Percentiles rank a stretch among this genome's conserved stretches.
These are phyloP conservation scores for Escallonia herrerae DNA, from an alignment of 129 eudicot species.

Conservation along the genomic window DNA sequence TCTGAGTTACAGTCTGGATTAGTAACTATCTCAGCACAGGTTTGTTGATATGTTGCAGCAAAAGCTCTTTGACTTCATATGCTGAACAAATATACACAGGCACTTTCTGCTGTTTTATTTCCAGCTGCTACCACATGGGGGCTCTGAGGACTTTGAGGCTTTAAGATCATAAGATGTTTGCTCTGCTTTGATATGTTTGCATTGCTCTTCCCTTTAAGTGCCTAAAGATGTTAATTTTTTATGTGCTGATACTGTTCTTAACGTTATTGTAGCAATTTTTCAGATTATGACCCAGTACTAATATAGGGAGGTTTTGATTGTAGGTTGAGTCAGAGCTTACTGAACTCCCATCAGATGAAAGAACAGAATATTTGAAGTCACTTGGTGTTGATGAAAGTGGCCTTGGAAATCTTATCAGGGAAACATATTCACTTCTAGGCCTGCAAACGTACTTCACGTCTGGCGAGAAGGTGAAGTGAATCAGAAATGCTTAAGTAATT, in stretches of 20 bases:
- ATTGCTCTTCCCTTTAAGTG: too few relatives aligned
- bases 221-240: too few relatives aligned
- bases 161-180: too few relatives aligned
- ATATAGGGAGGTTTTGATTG: conserved; percentile 6
- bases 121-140: too few relatives aligned
- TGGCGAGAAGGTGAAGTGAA: conserved; percentile 71
- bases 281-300: neutral
- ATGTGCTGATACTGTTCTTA: neutral
- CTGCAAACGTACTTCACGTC: conserved; percentile 92
- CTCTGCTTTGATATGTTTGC: too few relatives aligned
- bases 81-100: too few relatives aligned
- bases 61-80: neutral
- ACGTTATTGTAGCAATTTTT: neutral
- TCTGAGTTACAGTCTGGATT: conserved; percentile 82
- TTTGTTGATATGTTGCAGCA: conserved; percentile 13
- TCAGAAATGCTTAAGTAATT: neutral
- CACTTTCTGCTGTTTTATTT: too few relatives aligned
- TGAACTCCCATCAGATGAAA: conserved; percentile 88
- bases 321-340: conserved; percentile 97
- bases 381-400: conserved; percentile 95
- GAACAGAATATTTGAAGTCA: conserved; percentile 71
- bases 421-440: conserved; percentile 86
- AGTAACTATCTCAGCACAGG: conserved; percentile 98
- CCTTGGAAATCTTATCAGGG: conserved; percentile 91
- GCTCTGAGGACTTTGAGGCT: too few relatives aligned